These are phyloP conservation scores for Fusarium stilboides DNA, from an alignment of 2,329 filamentous ascomycete genomes.

Conservation along the genomic window DNA sequence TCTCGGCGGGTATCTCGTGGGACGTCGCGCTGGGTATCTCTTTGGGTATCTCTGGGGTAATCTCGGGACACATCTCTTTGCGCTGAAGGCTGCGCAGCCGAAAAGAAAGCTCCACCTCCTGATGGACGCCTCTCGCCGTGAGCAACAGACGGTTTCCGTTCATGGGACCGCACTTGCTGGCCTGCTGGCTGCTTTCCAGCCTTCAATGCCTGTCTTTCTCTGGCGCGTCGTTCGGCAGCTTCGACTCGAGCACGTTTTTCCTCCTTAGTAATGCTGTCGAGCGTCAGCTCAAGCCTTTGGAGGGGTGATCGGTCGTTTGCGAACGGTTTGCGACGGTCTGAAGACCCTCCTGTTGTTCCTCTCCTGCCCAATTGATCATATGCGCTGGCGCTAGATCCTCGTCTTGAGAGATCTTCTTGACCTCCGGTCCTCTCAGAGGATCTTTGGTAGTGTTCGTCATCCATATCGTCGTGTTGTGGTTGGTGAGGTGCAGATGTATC, in stretches of 20 bases:
- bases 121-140: conserved; percentile 39
- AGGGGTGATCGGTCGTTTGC: conserved; percentile 90
- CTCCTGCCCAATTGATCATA: conserved; percentile 54
- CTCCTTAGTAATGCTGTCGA: conserved; percentile 95
- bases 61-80: conserved; percentile 39
- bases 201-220: conserved; percentile 70
- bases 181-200: conserved; percentile 46
- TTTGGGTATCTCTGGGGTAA: conserved; percentile 24
- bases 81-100: conserved; percentile 27
- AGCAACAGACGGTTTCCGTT: conserved; percentile 44
- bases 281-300: conserved; percentile 91
- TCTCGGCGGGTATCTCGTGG: conserved; percentile 31
- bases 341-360: conserved; percentile 58
- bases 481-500: conserved; percentile 27
- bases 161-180: conserved; percentile 42
- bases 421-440: conserved; percentile 40
- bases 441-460: conserved; percentile 48
- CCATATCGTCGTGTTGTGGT: conserved; percentile 47
- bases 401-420: conserved; percentile 45
- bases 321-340: conserved; percentile 70
- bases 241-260: conserved; percentile 90
- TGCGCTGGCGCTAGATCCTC: conserved; percentile 40
- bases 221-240: conserved; percentile 82
- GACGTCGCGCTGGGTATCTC: conserved; percentile 19
- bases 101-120: conserved; percentile 25